Evolutionary conservation across 805 yeast genomes (phyloP), one percentile per base, ranked within the genome.

Genomic region (Phaffomyces opuntiae): DNA sequence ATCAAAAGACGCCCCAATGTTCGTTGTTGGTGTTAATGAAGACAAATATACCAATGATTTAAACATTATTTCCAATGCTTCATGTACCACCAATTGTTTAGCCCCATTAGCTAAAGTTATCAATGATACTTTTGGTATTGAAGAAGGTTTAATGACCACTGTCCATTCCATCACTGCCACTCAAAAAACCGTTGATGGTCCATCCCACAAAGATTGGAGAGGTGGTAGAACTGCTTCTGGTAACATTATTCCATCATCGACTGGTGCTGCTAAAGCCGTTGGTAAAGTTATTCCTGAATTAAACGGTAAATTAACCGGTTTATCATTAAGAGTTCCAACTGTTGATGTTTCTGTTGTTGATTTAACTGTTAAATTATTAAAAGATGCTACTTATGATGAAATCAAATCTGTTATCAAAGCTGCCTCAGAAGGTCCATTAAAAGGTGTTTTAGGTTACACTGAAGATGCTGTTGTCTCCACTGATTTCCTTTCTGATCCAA

Each of bases 141-240:
- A 78, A 65, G 86, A 80, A 70, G 86, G 83, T 71, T 75, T 80
- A 65, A 80, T 80, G 86, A 80, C 86, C 70, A 79, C 85, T 53
- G 83, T 78, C 50, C 85, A 80, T 74, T 77, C 84, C 62, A 72
- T 78, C 69, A 80, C 85, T 52, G 85, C 85, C 51, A 77, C 85
- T 54, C 85, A 80, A 68, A 80, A 80, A 73, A 78, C 84, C 52
- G 86, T 80, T 59, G 86, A 80, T 65, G 85, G 85, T 72, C 83
- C 85, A 64, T 80, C 86, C 66, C 83, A 78, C 73, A 80, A 80
- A 72, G 86, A 80, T 73, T 80, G 86, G 86, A 78, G 86, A 77
- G 85, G 85, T 72, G 86, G 85, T 67, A 76, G 86, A 74, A 78
- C 85, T 59, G 86, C 86, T 62, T 77, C 83, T 52, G 84, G 80